Conservation (phyloP, 768 basidiomycete genomes). For the Naganishia vaughanmartiniae region DNA sequence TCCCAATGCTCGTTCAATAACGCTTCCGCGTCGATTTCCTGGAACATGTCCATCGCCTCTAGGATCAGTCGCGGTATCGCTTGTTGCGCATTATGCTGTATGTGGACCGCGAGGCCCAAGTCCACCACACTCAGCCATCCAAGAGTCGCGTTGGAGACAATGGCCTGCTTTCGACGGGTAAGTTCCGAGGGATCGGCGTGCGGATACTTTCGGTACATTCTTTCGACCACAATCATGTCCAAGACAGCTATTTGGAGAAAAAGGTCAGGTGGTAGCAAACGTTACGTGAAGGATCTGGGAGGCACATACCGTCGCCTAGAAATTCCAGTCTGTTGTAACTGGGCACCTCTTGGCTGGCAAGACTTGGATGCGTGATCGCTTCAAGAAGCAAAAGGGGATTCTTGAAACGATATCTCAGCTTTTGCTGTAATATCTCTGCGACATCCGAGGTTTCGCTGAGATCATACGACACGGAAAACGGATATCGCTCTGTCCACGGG, state of each 20-base stretch:
- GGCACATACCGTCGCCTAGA: slow-evolving; percentile 81
- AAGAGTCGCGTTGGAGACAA: slow-evolving; percentile 71
- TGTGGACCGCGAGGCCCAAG: slow-evolving; percentile 66
- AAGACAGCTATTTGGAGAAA: slow-evolving; percentile 67
- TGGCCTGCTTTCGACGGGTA: slow-evolving; percentile 66
- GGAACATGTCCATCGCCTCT: slow-evolving; percentile 63
- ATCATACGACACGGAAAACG: slow-evolving; percentile 58
- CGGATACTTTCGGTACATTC: slow-evolving; percentile 69
- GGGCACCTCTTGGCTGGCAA: slow-evolving; percentile 57
- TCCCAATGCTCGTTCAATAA: slow-evolving; percentile 72
- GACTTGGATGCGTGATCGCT: slow-evolving; percentile 83
- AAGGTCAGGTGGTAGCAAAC: neutral
- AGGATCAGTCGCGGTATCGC: slow-evolving; percentile 66
- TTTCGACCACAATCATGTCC: slow-evolving; percentile 50
- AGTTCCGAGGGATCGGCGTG: slow-evolving; percentile 72
- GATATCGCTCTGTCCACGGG: slow-evolving; percentile 67
- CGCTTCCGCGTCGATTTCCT: slow-evolving; percentile 60
- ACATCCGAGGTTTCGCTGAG: neutral
- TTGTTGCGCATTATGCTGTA: slow-evolving; percentile 67
- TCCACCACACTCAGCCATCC: slow-evolving; percentile 66
- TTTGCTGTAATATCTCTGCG: slow-evolving; percentile 57
- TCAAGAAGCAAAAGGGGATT: slow-evolving; percentile 65
- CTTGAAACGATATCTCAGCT: slow-evolving; percentile 69
- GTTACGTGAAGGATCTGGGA: slow-evolving; percentile 51
- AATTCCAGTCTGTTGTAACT: slow-evolving; percentile 87